Evolutionary conservation across 2,329 filamentous ascomycete species (phyloP).

Genomic region (Colletotrichum sp.): DNA sequence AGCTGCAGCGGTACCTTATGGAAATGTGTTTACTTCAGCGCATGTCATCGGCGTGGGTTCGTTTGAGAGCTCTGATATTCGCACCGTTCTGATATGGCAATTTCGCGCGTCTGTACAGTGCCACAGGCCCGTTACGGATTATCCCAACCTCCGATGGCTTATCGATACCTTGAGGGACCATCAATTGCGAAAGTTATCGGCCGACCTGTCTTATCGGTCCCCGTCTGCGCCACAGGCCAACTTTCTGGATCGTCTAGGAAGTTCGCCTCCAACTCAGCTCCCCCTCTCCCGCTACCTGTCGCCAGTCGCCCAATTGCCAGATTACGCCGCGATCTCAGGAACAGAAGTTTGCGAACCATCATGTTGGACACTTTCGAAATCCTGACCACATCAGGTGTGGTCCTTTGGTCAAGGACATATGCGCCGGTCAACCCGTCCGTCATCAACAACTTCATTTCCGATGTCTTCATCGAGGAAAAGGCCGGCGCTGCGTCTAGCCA

Average conservation of each 20-base stretch:
- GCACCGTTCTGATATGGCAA: background rate
- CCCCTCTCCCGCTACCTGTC: background rate
- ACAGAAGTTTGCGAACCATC: constrained; percentile 39
- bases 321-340: background rate
- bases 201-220: constrained; percentile 4
- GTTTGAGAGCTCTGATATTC: background rate
- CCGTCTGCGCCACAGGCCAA: constrained; percentile 19
- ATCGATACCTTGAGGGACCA: constrained; percentile 4
- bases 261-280: background rate
- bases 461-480: constrained; percentile 98
- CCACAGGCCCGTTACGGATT: background rate
- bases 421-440: constrained; percentile 79
- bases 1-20: constrained; percentile 15
- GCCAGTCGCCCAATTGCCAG: background rate
- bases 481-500: constrained; percentile 63
- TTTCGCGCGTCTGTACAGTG: background rate
- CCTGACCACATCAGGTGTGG: constrained; percentile 92
- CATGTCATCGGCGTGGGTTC: constrained; percentile 8
- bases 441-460: constrained; percentile 93
- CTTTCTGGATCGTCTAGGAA: constrained; percentile 15
- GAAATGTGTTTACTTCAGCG: constrained; percentile 32
- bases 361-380: constrained; percentile 99
- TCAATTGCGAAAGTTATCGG: background rate
- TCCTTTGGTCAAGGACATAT: constrained; percentile 93
- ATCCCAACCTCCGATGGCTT: background rate